Base-by-base conservation (phyloP, 2,329 filamentous ascomycete species). In the Pseudogymnoascus sp. region DNA sequence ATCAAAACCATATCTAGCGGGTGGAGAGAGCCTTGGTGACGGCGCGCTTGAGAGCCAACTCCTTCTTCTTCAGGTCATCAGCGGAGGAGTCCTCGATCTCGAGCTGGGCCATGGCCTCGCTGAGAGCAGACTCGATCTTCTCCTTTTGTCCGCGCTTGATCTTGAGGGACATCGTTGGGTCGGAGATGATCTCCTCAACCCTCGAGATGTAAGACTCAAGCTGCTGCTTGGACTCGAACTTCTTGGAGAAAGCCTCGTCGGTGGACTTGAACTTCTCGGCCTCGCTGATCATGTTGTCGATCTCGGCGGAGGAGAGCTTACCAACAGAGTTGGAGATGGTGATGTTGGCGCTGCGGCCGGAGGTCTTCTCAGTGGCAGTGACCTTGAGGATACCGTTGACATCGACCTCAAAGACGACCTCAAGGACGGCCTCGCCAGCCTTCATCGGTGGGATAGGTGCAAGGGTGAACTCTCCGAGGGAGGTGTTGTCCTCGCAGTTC, bases 371-470 rank as follows among this genome's bases (percentile, higher is more conserved):
- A 59, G 93, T 97, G 70, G 95, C 95, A 68, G 93, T 97, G 74
- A 97, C 95, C 88, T 99, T 99, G 70, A 99, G 88, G 78, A 97
- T 96, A 88, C 95, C 95, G 84, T 99, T 99, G 85, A 97, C 95
- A 72, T 99, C 95, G 75, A 99, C 95, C 83, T 99, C 95, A 81
- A 99, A 97, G 78, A 97, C 92, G 72, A 93, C 90, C 82, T 99
- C 95, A 53, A 99, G 89, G 70, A 96, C 93, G 71, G 95, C 90
- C 77, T 99, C 95, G 77, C 95, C 93, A 74, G 95, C 93, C 74
- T 88, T 88, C 91, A 97, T 88, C 82, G 93, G 79, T 83, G 93
- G 85, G 69, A 88, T 88, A 53, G 93, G 95, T 71, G 92, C 89
- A 67, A 99, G 83, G 65, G 93, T 97, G 80, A 97, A 99, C 81